Evolutionary conservation across 352 stramenopile genomes (phyloP).

Genomic region (Phytophthora melonis): DNA sequence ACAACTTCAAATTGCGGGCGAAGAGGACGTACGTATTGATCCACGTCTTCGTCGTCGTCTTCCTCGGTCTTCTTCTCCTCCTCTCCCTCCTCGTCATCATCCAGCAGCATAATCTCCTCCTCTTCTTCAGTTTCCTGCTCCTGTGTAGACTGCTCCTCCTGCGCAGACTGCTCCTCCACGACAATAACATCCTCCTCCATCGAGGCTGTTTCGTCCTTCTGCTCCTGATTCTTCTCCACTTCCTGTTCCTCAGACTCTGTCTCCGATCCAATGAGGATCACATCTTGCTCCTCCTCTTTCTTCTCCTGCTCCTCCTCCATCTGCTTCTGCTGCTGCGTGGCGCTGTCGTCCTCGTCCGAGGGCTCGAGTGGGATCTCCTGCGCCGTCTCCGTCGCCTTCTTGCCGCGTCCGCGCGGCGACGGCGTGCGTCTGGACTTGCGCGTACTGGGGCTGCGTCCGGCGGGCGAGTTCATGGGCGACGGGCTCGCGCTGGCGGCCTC

Average conservation of each 20-base stretch:
- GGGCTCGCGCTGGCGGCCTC: constrained; percentile 19
- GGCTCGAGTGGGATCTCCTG: constrained; percentile 32
- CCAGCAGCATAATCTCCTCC: constrained; percentile 58
- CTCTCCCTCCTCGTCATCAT: constrained; percentile 57
- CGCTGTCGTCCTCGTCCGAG: constrained; percentile 25
- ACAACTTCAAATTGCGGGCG: background rate
- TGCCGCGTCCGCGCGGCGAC: constrained; percentile 19
- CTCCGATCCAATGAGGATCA: constrained; percentile 15
- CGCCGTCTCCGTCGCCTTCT: constrained; percentile 32
- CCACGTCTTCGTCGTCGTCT: constrained; percentile 57
- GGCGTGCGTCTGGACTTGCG: constrained; percentile 16
- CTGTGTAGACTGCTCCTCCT: background rate
- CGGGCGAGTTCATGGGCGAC: constrained; percentile 16
- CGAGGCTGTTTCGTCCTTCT: background rate
- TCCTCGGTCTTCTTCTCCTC: too few species aligned
- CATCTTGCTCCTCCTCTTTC: too few species aligned
- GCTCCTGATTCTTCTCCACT: constrained; percentile 4
- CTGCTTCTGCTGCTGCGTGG: constrained; percentile 21
- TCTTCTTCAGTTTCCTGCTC: constrained; percentile 38
- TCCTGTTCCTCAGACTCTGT: background rate
- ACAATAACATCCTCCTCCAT: background rate
- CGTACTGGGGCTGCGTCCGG: background rate
- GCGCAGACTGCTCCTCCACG: constrained; percentile 3
- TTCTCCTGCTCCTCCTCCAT: constrained; percentile 5
- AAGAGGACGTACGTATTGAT: constrained; percentile 55